Evolutionary conservation across 1,284 basidiomycete species (phyloP).

Genomic region (Trichosporon sp.): DNA sequence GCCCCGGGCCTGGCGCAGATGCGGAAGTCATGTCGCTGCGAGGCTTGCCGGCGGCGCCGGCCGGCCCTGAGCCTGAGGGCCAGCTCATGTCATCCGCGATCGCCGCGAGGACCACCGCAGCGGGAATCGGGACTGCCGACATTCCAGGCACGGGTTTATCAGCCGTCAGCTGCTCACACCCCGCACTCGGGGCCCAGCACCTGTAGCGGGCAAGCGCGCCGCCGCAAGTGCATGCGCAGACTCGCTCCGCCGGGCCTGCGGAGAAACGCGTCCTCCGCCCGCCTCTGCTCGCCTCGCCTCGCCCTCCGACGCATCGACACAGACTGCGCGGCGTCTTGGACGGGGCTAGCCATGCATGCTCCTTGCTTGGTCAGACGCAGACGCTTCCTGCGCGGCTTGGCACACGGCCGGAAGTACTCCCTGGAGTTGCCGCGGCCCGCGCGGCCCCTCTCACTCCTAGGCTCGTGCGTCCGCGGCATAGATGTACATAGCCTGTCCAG

Average conservation of each 20-base stretch:
- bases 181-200: not conserved
- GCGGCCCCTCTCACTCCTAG: not conserved
- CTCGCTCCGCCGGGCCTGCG: not conserved
- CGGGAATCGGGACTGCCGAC: not conserved
- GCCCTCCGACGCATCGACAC: not conserved
- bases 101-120: too few species aligned
- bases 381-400: not conserved
- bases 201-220: not conserved
- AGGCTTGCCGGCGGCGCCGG: not conserved
- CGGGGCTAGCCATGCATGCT: too few species aligned
- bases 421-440: not conserved
- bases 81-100: not conserved
- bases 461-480: not conserved
- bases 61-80: not conserved
- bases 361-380: not conserved
- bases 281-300: too few species aligned
- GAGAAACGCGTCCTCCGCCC: not conserved
- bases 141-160: not conserved
- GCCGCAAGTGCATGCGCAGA: not conserved
- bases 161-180: not conserved
- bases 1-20: too few species aligned
- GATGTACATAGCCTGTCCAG: not conserved
- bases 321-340: not conserved
- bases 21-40: too few species aligned
- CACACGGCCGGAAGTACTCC: not conserved